Conservation (phyloP, 1,284 basidiomycete species). For the Ceratobasidium papillatum region DNA sequence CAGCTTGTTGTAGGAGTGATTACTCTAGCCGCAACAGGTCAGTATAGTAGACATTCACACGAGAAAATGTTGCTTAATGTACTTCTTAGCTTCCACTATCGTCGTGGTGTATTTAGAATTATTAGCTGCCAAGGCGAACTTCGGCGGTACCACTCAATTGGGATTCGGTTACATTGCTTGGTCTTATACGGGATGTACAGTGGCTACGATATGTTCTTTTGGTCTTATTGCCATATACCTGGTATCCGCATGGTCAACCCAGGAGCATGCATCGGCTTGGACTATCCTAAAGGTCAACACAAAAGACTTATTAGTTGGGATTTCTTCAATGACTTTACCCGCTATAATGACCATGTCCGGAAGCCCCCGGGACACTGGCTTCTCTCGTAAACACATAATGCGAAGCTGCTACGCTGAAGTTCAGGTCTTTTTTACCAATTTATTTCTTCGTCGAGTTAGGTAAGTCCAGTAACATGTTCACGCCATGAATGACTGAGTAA, state of each 20-base stretch:
- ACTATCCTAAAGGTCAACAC: not conserved
- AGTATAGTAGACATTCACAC: not conserved
- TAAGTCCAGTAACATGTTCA: not conserved
- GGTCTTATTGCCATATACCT: not conserved
- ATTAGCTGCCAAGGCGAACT: no score
- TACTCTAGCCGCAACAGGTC: not conserved
- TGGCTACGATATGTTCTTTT: not conserved
- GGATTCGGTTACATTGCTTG: not conserved
- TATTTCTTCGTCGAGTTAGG: conserved; percentile 11
- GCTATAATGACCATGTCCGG: no score
- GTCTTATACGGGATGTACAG: not conserved
- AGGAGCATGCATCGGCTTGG: not conserved
- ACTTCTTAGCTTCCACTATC: not conserved
- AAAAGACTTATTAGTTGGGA: not conserved
- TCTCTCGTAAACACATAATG: not conserved
- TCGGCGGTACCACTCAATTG: no score
- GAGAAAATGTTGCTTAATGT: not conserved
- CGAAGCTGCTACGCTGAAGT: not conserved
- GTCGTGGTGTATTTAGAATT: not conserved
- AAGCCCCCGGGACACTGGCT: no score
- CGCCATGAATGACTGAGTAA: not conserved
- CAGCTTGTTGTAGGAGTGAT: not conserved
- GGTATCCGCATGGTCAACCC: not conserved
- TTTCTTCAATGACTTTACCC: no score
- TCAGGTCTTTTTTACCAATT: not conserved